Evolutionary conservation across 1,284 basidiomycete genomes (phyloP).

Genomic region (Ustilago bromivora): DNA sequence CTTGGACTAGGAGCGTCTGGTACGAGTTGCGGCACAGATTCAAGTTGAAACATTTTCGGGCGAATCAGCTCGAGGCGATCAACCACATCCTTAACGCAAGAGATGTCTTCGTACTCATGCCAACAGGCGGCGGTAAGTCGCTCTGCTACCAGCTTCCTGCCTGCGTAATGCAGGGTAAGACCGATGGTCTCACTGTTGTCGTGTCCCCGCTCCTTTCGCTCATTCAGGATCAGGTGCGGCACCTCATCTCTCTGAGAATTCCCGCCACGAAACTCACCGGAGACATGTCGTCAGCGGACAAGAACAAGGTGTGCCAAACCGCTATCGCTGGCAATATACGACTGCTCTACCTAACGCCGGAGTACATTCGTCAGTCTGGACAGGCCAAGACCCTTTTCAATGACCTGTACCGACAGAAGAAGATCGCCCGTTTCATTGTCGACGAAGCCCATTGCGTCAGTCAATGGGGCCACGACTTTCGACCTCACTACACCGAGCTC

Average conservation of each 20-base stretch:
- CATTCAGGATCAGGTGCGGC: conserved; percentile 88
- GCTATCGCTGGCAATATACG: conserved; percentile 70
- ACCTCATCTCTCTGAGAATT: conserved; percentile 77
- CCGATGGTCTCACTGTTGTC: conserved; percentile 86
- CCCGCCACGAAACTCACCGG: conserved; percentile 81
- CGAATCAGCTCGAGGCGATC: conserved; percentile 89
- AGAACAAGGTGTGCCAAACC: conserved; percentile 71
- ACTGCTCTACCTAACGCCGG: conserved; percentile 94
- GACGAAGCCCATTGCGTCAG: conserved; percentile 95
- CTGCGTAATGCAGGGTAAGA: conserved; percentile 79
- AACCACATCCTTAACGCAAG: conserved; percentile 81
- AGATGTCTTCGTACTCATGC: conserved; percentile 95
- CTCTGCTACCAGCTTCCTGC: conserved; percentile 80
- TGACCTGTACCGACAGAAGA: conserved; percentile 75
- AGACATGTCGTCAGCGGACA: conserved; percentile 72
- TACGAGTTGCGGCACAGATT: conserved; percentile 78
- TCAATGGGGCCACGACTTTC: conserved; percentile 86
- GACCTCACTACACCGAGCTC: conserved; percentile 74
- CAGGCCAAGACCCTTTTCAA: conserved; percentile 75
- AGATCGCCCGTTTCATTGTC: conserved; percentile 88
- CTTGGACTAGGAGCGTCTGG: conserved; percentile 76
- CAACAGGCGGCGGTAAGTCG: conserved; percentile 93
- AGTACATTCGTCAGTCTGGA: conserved; percentile 73
- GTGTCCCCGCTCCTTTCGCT: conserved; percentile 89
- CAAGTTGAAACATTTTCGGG: conserved; percentile 78